Base-by-base conservation (phyloP, 768 basidiomycete genomes). In the Tephrocybe rancida region DNA sequence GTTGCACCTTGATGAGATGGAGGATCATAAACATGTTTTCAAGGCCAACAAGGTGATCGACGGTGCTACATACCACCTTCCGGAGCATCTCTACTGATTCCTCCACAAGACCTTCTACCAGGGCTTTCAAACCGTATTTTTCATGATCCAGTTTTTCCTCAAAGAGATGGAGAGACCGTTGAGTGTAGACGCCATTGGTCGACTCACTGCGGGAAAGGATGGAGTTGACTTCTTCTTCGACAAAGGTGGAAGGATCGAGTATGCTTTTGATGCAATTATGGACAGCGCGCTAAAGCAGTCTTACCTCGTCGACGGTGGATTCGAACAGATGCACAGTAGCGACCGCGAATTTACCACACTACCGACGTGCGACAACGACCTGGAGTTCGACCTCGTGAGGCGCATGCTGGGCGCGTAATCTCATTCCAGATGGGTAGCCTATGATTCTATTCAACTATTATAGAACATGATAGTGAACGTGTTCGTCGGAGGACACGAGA, bases 351-450 rank as follows among this genome's bases (percentile, higher is more conserved):
- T 48, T 48, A 13, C 50, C 29, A 19, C 41, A 34, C 46, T 69
- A 10, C 48, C 54, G 14, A 26, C 8, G 22, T 55, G 70, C 32
- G 56, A 47, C 34, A 68, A 71, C 51, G 67, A 71, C 54, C 42
- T 67, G 27, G 63, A 67, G 50, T 69, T 71, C 42, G 51, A 49
- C 39, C 52, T 67, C 10, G 67, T 71, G 29, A 57, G 68, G 25
- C 44, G 19, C 34, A 59, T 55, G 64, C 56, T 68, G 3, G 68
- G 65, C 1, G 45, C 69, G 50, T 46, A 62, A 30, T 27, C 48
- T 18, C 55, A 61, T 42, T 21, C 59, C 30, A 42, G 43, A 22
- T 57, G 63, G 61, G 58, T 54, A 3, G 61, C 63, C 4, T 48
- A 48, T 26, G 2, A 24, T 48, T 10, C 16, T n/a, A n/a, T n/a